A percentile compares a stretch with the other conserved stretches of the same genome.
Evolutionary conservation across 2,329 filamentous ascomycete species (phyloP).

Genomic region (Claviceps africana): DNA sequence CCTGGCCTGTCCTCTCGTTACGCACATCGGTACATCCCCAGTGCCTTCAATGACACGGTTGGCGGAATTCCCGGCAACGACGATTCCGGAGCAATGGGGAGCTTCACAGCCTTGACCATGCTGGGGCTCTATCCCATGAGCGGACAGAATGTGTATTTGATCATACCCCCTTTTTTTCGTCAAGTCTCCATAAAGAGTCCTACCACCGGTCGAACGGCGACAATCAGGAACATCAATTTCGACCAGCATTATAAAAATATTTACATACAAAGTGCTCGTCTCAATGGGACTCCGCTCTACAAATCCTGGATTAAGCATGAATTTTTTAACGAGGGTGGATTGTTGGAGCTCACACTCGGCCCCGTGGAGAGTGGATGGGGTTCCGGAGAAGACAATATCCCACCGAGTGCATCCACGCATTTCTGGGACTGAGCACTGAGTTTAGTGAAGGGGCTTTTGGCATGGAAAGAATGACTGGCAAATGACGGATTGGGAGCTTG

Average conservation of each 20-base stretch:
- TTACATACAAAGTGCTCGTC: conserved; percentile 43
- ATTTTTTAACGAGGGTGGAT: conserved; percentile 44
- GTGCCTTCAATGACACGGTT: conserved; percentile 50
- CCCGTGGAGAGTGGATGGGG: conserved; percentile 29
- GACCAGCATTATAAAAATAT: conserved; percentile 36
- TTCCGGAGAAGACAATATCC: conserved; percentile 7
- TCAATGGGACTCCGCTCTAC: conserved; percentile 39
- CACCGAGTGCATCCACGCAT: conserved; percentile 12
- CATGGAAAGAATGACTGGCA: not conserved
- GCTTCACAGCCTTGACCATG: conserved; percentile 34
- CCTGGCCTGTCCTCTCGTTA: conserved; percentile 42
- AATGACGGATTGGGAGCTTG: too few relatives aligned
- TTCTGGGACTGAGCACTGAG: conserved; percentile 9
- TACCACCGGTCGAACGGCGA: conserved; percentile 13
- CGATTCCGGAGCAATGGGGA: conserved; percentile 39
- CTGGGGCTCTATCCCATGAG: conserved; percentile 41
- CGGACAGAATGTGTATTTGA: conserved; percentile 38
- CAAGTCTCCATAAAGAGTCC: conserved; percentile 25
- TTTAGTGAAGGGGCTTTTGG: too few relatives aligned
- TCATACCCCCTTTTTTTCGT: conserved; percentile 36
- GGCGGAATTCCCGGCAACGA: conserved; percentile 44
- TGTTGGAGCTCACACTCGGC: conserved; percentile 41
- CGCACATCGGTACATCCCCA: conserved; percentile 51
- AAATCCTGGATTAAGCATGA: conserved; percentile 47
- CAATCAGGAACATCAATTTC: conserved; percentile 16